These are phyloP conservation scores for Xylaria sp. DNA, from an alignment of 2,329 filamentous ascomycete species.

Conservation along the genomic window DNA sequence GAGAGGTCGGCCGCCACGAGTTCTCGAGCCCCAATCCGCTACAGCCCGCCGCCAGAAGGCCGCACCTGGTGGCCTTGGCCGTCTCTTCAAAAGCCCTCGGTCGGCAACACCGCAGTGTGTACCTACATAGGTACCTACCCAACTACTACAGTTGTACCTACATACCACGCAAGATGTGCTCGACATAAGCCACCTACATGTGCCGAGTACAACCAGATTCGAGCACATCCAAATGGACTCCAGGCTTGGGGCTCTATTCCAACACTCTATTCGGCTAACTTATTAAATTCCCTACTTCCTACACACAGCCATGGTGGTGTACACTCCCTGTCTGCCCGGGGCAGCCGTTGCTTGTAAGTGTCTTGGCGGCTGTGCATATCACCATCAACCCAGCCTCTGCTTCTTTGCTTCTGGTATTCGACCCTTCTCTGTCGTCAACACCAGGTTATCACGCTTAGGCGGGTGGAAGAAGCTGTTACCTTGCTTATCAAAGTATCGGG, in stretches of 20 bases:
- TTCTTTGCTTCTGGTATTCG: neutral
- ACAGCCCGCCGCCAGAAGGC: conserved; percentile 16
- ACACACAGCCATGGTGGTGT: neutral
- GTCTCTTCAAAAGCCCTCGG: neutral
- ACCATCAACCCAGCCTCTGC: neutral
- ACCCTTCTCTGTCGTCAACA: neutral
- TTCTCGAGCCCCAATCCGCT: conserved; percentile 7
- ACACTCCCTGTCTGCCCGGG: neutral
- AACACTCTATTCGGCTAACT: neutral
- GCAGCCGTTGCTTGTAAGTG: neutral
- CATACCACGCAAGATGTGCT: too few relatives aligned
- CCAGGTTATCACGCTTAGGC: too few relatives aligned
- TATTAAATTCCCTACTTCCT: neutral
- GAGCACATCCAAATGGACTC: neutral
- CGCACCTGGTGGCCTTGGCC: conserved; percentile 6
- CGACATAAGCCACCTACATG: too few relatives aligned
- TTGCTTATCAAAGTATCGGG: neutral
- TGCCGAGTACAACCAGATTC: too few relatives aligned
- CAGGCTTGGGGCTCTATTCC: neutral
- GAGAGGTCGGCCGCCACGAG: conserved; percentile 12
- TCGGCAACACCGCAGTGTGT: neutral
- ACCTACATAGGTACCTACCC: too few relatives aligned
- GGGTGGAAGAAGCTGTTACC: too few relatives aligned
- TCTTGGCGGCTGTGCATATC: neutral
- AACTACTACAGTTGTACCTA: too few relatives aligned